Evolutionary conservation across 2,329 filamentous ascomycete species (phyloP).

Genomic region (Aphanoascus verrucosus): DNA sequence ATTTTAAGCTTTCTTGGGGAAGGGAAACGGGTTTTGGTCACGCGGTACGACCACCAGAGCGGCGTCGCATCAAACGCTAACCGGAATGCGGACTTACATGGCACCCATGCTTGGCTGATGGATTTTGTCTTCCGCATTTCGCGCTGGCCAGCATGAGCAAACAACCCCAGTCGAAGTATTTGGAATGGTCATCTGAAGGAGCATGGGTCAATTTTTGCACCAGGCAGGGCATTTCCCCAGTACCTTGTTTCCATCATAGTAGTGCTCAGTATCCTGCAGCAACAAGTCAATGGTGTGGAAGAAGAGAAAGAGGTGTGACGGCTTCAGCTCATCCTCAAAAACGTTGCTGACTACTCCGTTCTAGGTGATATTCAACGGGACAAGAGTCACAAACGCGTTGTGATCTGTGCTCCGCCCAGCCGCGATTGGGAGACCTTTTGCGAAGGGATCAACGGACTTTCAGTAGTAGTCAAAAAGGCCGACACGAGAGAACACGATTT

Average conservation of each 20-base stretch:
- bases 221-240: too few relatives aligned
- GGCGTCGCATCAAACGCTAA: not conserved
- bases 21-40: not conserved
- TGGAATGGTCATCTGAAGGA: too few relatives aligned
- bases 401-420: not conserved
- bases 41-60: slow-evolving; percentile 3
- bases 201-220: too few relatives aligned
- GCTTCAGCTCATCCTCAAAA: too few relatives aligned
- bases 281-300: too few relatives aligned
- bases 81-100: not conserved
- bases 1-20: not conserved
- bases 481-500: not conserved
- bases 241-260: too few relatives aligned
- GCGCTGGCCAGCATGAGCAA: not conserved
- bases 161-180: too few relatives aligned
- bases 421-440: not conserved
- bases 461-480: not conserved
- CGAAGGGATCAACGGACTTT: not conserved
- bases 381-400: not conserved
- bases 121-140: not conserved
- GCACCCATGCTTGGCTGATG: not conserved
- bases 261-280: too few relatives aligned
- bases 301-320: too few relatives aligned
- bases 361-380: too few relatives aligned
- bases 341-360: too few relatives aligned